Evolutionary conservation across 2,329 filamentous ascomycete species (phyloP).

Genomic region (Reticulascus tulasneorum): DNA sequence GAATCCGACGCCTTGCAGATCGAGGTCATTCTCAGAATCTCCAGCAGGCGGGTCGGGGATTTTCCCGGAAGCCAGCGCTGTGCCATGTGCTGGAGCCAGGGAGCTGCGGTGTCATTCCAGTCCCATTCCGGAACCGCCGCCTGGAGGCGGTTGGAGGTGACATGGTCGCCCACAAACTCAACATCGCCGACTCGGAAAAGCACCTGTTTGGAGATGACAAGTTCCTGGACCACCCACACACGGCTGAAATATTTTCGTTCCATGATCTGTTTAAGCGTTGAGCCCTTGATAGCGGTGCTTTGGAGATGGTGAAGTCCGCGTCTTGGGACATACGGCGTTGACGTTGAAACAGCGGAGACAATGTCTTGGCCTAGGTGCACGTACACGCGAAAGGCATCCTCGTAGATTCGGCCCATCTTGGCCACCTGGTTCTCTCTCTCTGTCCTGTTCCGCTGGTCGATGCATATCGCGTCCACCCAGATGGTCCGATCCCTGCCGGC

Average conservation of each 20-base stretch:
- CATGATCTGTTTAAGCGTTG: neutral
- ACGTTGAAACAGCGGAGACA: no score
- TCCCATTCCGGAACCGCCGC: rapidly evolving
- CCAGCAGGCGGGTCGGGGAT: neutral
- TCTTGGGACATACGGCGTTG: no score
- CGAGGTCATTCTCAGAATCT: neutral
- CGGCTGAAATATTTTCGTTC: conserved; percentile 11
- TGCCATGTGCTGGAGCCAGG: neutral
- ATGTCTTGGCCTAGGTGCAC: conserved; percentile 15
- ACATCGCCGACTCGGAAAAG: neutral
- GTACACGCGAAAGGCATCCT: conserved; percentile 15
- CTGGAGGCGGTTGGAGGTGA: neutral
- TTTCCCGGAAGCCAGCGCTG: neutral
- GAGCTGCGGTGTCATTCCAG: neutral
- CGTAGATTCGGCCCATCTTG: conserved; percentile 19
- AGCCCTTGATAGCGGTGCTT: no score
- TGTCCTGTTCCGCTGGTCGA: conserved; percentile 16
- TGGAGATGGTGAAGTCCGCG: neutral
- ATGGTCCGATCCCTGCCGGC: conserved; percentile 8
- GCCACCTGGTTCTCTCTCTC: conserved; percentile 18
- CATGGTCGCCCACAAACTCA: conserved; percentile 1
- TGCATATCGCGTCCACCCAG: conserved; percentile 23
- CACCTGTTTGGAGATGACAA: neutral
- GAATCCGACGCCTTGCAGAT: neutral
- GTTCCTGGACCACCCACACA: conserved; percentile 2